Base-by-base conservation (phyloP, 176 grass and related monocot genomes). In the Elaeis guineensis region DNA sequence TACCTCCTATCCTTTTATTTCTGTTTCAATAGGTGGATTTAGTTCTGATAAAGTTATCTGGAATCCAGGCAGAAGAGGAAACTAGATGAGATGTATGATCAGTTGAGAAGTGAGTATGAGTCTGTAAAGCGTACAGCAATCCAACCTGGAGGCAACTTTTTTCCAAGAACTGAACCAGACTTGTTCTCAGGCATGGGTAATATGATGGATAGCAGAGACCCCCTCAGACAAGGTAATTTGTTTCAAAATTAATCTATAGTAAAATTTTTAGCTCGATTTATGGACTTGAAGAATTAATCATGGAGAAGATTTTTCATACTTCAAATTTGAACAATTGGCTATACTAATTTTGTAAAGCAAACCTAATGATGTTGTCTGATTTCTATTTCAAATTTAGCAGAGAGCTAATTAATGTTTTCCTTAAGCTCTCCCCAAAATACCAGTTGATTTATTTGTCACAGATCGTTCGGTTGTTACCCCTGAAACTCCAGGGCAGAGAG, bases 51-150 rank as follows among this genome's bases (percentile, higher is more conserved):
- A 30, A 44, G 9, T 44, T 44, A 9, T 12, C 8, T 44, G 35
- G 9, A 12, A 44, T 74, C 23, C 77, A 95, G 90, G 71, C 86
- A 95, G 67, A 95, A 95, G 67, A 95, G 90, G 53, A 90, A 95
- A 54, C 83, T 95, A 62, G 90, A 95, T 21, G 79, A 90, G 77
- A 89, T 90, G 90, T 86, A 95, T 67, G 86, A 95, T 81, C 79
- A 90, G 61, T 59, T 95, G 57, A 90, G 90, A 73, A 78, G 49
- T 17, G 86, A 95, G 52, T 90, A 86, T 20, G 86, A 95, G 52
- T 95, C 79, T 0, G 48, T 56, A 49, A 86, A 90, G 68, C 77
- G 82, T 55, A 86, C 77, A 50, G 76, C 86, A 35, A 76, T 89
- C 74, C 82, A 95, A 76, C 90, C 85, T 49, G 65, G 64, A 5